phyloP scores from a whole-genome alignment of 2,329 filamentous ascomycete species.

The Calonectria fujianensis region DNA sequence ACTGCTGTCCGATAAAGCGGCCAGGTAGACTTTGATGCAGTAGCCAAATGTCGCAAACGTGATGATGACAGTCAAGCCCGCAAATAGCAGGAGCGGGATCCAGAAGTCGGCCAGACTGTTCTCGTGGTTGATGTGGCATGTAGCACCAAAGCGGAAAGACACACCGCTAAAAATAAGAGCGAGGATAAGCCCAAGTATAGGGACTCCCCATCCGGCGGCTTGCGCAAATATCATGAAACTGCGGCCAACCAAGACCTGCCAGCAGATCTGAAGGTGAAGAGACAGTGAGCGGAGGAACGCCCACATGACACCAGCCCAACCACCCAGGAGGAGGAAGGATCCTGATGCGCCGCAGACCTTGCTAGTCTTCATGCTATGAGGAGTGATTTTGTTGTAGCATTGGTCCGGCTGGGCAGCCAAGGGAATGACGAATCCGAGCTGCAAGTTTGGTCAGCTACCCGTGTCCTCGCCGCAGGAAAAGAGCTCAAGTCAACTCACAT shows the following conservation, averaged over 20 bases:
- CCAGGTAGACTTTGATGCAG: constrained; percentile 95
- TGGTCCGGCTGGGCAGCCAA: constrained; percentile 85
- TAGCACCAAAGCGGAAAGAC: constrained; percentile 92
- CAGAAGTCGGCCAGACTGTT: constrained; percentile 91
- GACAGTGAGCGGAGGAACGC: constrained; percentile 92
- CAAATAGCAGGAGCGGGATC: constrained; percentile 89
- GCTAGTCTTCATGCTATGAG: constrained; percentile 91
- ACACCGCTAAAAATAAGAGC: constrained; percentile 91
- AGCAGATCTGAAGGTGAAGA: constrained; percentile 97
- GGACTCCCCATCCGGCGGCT: constrained; percentile 88
- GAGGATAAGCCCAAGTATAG: constrained; percentile 82
- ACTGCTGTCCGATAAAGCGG: constrained; percentile 84
- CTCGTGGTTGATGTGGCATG: constrained; percentile 95
- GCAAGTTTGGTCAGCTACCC: constrained; percentile 31
- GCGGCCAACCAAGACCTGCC: constrained; percentile 92
- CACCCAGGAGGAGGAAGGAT: constrained; percentile 88
- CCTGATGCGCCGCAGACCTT: constrained; percentile 92
- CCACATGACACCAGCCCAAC: constrained; percentile 91
- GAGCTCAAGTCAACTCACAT: constrained; percentile 74
- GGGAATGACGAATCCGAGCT: constrained; percentile 94
- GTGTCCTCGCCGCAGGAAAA: neutral
- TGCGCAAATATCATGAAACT: constrained; percentile 93
- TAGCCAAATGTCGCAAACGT: constrained; percentile 93
- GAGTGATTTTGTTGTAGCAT: constrained; percentile 93
- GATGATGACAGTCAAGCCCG: constrained; percentile 83